These are phyloP conservation scores for Sporodiniella umbellata DNA, from an alignment of 371 early-diverging fungal genomes.

Conservation along the genomic window DNA sequence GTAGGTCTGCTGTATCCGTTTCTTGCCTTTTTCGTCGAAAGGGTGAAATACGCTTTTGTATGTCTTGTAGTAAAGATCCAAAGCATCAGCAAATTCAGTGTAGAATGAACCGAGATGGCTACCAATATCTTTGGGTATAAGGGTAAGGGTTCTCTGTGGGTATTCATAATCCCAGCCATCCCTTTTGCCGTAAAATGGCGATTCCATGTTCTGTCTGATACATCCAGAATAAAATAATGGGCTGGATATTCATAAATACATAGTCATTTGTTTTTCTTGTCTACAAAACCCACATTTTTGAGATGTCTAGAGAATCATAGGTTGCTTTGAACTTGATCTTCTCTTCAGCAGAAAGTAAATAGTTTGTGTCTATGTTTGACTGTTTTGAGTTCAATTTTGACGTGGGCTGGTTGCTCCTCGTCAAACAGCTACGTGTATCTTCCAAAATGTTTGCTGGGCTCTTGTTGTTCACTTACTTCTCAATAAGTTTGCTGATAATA, in stretches of 20 bases:
- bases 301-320: neutral
- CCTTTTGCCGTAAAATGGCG: neutral
- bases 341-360: slow-evolving; percentile 3
- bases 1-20: neutral
- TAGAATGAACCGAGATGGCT: neutral
- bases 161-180: neutral
- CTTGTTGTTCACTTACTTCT: neutral
- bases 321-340: neutral
- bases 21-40: slow-evolving; percentile 3
- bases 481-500: neutral
- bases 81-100: neutral
- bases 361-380: slow-evolving; percentile 5
- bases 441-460: neutral
- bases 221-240: slow-evolving; percentile 6
- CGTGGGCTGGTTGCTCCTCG: neutral
- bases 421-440: neutral
- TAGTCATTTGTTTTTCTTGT: neutral
- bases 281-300: slow-evolving; percentile 7
- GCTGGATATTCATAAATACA: slow-evolving; percentile 6
- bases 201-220: neutral
- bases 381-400: slow-evolving; percentile 5
- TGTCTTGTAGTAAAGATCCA: slow-evolving; percentile 6
- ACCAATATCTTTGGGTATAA: neutral
- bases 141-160: neutral
- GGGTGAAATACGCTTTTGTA: neutral